phyloP scores from a whole-genome alignment of 139 green algal species.

The Spirogloea muscicola region DNA sequence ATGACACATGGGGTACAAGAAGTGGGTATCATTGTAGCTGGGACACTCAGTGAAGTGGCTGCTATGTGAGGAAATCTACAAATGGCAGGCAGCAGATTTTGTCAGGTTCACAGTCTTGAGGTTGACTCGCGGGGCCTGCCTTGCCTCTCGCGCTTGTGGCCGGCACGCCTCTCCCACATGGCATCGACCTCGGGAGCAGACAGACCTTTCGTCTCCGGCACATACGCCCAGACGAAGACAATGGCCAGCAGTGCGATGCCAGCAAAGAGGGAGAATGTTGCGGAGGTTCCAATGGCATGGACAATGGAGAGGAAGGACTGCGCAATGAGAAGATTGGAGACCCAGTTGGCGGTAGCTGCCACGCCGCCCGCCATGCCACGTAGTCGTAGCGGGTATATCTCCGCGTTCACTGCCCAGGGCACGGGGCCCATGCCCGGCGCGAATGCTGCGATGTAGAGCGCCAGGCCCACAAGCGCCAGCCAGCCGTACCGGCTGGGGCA shows the following conservation, averaged over 20 bases:
- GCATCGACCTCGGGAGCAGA: conserved; percentile 45
- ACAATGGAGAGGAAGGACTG: conserved; percentile 65
- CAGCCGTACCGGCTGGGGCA: conserved; percentile 57
- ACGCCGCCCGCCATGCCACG: conserved; percentile 44
- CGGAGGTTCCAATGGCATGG: conserved; percentile 47
- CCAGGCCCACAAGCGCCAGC: conserved; percentile 51
- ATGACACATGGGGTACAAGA: too few relatives aligned
- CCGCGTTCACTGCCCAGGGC: conserved; percentile 68
- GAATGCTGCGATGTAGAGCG: conserved; percentile 67
- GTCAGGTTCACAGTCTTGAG: too few relatives aligned
- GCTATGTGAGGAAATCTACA: too few relatives aligned
- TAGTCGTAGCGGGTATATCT: conserved; percentile 63
- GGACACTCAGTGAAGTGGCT: too few relatives aligned
- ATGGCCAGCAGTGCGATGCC: conserved; percentile 45
- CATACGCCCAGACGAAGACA: conserved; percentile 42
- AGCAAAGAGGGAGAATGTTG: conserved; percentile 59
- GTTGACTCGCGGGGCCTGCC: too few relatives aligned
- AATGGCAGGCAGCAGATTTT: too few relatives aligned
- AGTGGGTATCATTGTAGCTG: too few relatives aligned
- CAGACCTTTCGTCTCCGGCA: conserved; percentile 66
- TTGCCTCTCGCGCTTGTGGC: too few relatives aligned
- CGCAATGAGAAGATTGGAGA: conserved; percentile 61
- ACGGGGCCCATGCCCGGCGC: conserved; percentile 67
- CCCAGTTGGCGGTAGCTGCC: conserved; percentile 67
- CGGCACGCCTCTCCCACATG: conserved; percentile 27